phyloP scores from a whole-genome alignment of 202 grass and related monocot species.

The Digitaria exilis region DNA sequence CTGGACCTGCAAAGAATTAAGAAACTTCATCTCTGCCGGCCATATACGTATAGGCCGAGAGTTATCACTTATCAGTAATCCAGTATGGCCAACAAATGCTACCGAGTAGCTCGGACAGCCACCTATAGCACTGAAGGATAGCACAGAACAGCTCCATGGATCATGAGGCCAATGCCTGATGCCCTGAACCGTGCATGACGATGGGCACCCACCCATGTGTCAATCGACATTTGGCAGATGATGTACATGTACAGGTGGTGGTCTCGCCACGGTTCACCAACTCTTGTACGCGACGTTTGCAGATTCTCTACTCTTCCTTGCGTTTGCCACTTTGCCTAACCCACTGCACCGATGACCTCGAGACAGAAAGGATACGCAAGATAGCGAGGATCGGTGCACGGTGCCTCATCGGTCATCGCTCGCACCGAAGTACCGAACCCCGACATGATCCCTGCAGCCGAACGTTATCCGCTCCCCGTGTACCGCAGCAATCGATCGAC shows the following conservation, averaged over 20 bases:
- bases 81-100: conserved; percentile 20
- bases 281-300: not conserved
- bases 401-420: too few species aligned
- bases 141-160: not conserved
- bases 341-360: not conserved
- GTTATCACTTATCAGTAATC: not conserved
- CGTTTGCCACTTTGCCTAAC: too few species aligned
- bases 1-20: not conserved
- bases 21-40: not conserved
- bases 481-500: not conserved
- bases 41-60: not conserved
- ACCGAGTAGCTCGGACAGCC: not conserved
- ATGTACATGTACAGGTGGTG: not conserved
- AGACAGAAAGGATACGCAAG: not conserved
- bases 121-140: not conserved
- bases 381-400: not conserved
- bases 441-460: not conserved
- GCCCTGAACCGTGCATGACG: not conserved
- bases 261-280: not conserved
- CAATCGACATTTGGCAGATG: not conserved
- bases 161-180: not conserved
- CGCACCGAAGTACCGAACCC: too few species aligned
- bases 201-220: not conserved
- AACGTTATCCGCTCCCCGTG: not conserved
- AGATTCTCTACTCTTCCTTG: not conserved